A percentile compares a stretch with the other conserved stretches of the same genome.
These are phyloP conservation scores for Oxytropis ochrocephala DNA, from an alignment of 306 rosid genomes.

Conservation along the genomic window DNA sequence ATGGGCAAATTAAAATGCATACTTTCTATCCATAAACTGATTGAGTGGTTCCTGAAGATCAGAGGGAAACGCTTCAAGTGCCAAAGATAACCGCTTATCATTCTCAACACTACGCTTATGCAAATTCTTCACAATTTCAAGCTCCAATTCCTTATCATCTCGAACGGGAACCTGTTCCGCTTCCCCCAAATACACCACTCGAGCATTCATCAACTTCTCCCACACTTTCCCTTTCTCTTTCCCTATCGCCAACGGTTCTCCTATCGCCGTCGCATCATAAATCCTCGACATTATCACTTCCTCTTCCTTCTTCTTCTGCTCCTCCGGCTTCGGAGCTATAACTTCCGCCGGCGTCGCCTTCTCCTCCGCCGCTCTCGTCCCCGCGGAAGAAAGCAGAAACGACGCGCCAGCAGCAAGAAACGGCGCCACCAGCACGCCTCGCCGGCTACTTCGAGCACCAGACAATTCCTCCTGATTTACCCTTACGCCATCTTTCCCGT, in stretches of 20 bases:
- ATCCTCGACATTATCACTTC: conserved; percentile 75
- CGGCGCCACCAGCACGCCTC: conserved; percentile 56
- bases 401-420: conserved; percentile 59
- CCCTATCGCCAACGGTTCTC: conserved; percentile 89
- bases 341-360: not conserved
- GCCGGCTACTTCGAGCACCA: conserved; percentile 30
- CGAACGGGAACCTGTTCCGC: conserved; percentile 90
- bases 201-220: conserved; percentile 89
- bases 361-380: conserved; percentile 49
- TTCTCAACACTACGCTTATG: conserved; percentile 47
- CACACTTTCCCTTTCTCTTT: conserved; percentile 78
- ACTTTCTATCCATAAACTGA: conserved; percentile 69
- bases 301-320: conserved; percentile 31
- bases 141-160: conserved; percentile 89
- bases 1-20: not conserved
- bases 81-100: conserved; percentile 58
- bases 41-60: conserved; percentile 70
- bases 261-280: conserved; percentile 81
- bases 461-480: not conserved
- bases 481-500: not conserved
- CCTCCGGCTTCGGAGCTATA: conserved; percentile 25
- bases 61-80: conserved; percentile 76
- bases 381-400: conserved; percentile 45
- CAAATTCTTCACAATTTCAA: conserved; percentile 71
- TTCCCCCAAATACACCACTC: conserved; percentile 83